phyloP scores from a whole-genome alignment of 805 yeast genomes.

The Hanseniaspora jakobsenii region DNA sequence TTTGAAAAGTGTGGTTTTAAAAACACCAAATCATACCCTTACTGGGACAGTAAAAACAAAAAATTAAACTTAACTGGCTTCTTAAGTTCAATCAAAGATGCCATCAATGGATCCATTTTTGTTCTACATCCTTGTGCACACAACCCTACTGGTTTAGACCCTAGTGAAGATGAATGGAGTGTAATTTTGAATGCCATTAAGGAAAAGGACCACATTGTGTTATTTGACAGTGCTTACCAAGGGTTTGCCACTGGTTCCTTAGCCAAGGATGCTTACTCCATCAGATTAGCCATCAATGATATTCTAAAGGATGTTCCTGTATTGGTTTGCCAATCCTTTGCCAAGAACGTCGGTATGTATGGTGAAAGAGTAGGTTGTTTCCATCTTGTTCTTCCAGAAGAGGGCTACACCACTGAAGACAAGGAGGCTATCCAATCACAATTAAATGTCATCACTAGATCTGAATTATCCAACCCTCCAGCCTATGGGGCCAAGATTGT shows the following conservation, averaged over 20 bases:
- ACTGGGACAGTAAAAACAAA: slow-evolving; percentile 68
- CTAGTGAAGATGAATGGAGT: slow-evolving; percentile 71
- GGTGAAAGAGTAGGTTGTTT: slow-evolving; percentile 96
- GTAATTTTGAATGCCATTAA: slow-evolving; percentile 52
- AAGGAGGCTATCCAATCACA: slow-evolving; percentile 57
- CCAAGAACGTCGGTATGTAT: slow-evolving; percentile 91
- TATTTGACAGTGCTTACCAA: slow-evolving; percentile 93
- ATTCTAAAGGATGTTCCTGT: slow-evolving; percentile 43
- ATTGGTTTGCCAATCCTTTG: slow-evolving; percentile 84
- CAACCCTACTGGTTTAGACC: slow-evolving; percentile 96
- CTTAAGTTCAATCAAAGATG: slow-evolving; percentile 46
- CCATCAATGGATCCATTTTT: slow-evolving; percentile 67
- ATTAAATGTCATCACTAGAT: slow-evolving; percentile 59
- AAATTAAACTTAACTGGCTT: slow-evolving; percentile 62
- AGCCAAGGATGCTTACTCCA: slow-evolving; percentile 72
- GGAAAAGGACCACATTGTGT: slow-evolving; percentile 54
- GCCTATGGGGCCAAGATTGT: slow-evolving; percentile 92
- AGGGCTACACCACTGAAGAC: slow-evolving; percentile 19
- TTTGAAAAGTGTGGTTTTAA: slow-evolving; percentile 59
- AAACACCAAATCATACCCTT: slow-evolving; percentile 56
- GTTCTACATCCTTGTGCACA: slow-evolving; percentile 93
- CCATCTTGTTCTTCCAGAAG: slow-evolving; percentile 52
- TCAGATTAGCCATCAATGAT: slow-evolving; percentile 42
- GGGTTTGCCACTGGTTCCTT: slow-evolving; percentile 90
- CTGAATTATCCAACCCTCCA: slow-evolving; percentile 89